These are phyloP conservation scores for Symmetrospora coprosmae DNA, from an alignment of 768 basidiomycete genomes.

Conservation along the genomic window DNA sequence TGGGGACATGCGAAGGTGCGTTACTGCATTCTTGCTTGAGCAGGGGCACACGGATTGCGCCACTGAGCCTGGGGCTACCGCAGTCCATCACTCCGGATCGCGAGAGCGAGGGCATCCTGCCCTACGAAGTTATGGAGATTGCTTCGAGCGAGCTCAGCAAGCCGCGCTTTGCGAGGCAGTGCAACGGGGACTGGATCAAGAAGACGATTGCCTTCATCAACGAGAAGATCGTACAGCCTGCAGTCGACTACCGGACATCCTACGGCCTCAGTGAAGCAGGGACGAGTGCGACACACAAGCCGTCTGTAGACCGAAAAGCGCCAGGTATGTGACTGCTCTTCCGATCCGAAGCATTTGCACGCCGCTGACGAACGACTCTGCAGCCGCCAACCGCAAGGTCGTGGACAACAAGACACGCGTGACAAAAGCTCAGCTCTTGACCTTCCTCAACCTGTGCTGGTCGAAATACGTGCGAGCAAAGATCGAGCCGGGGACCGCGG, in stretches of 20 bases:
- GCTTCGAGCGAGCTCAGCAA: constrained; percentile 40
- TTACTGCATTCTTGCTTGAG: not conserved
- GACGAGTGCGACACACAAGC: constrained; percentile 60
- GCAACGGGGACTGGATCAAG: constrained; percentile 55
- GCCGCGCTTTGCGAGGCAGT: constrained; percentile 52
- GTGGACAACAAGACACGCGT: constrained; percentile 87
- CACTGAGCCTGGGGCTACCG: not conserved
- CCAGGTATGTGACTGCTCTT: constrained; percentile 43
- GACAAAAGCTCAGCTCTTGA: constrained; percentile 59
- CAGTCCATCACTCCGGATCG: constrained; percentile 51
- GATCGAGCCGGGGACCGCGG: constrained; percentile 97
- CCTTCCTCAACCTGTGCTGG: constrained; percentile 77
- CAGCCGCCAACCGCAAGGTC: constrained; percentile 31
- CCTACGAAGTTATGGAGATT: constrained; percentile 68
- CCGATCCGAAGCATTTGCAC: not conserved
- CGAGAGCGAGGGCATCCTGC: constrained; percentile 53
- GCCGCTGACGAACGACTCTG: not conserved
- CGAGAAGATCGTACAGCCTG: constrained; percentile 50
- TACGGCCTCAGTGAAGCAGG: constrained; percentile 75
- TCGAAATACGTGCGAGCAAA: constrained; percentile 85
- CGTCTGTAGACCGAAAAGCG: constrained; percentile 58
- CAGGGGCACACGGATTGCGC: not conserved
- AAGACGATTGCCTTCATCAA: constrained; percentile 57
- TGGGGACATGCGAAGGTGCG: constrained; percentile 69
- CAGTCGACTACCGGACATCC: constrained; percentile 53